Base-by-base conservation (phyloP, 2,329 filamentous ascomycete genomes). In the Pyricularia grisea region DNA sequence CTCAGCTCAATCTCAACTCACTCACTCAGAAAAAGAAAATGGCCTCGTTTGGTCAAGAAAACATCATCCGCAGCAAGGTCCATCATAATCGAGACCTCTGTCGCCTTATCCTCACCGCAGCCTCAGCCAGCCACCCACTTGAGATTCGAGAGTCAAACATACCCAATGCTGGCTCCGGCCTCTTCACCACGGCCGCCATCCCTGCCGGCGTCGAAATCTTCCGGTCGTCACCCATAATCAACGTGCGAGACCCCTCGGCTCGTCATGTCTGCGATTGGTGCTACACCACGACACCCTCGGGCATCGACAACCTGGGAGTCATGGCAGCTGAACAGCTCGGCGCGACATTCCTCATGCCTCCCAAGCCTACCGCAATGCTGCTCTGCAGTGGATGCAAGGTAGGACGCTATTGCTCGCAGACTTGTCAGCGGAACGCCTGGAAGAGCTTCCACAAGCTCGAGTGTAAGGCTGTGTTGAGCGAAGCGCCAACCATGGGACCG, bases 341-440 rank as follows among this genome's bases (percentile, higher is more conserved):
- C 4, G 28, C 23, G 12, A 20, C 60, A 63, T 20, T 5, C 17
- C 27, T 30, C 60, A 6, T 63, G 25, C 60, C 60, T 28, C 60
- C 60, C 14, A 66, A 71, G 28, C 50, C 33, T 1, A 4, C 60
- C 2, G 9, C 28, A 3, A 28, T 63, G 2, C 66, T 70, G 10
- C 31, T 69, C 14, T 77, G 76, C 67, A 65, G 68, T 82, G 72
- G 71, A 1, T 78, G 76, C 72, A 71, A 68, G 27, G 69, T 71
- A 14, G 73, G 72, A 3, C 69, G 72, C 10, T 78, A 76, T 68
- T 78, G 76, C 70, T 74, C 73, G 28, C 74, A 73, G 73, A 33
- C 71, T 23, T 78, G 77, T 68, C 76, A 77, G 64, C 70, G 70
- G 58, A 70, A 70, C 14, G 76, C 76, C 0, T 77, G 76, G 76